These are phyloP conservation scores for Coemansia reversa DNA, from an alignment of 192 early-diverging fungal genomes.

Conservation along the genomic window DNA sequence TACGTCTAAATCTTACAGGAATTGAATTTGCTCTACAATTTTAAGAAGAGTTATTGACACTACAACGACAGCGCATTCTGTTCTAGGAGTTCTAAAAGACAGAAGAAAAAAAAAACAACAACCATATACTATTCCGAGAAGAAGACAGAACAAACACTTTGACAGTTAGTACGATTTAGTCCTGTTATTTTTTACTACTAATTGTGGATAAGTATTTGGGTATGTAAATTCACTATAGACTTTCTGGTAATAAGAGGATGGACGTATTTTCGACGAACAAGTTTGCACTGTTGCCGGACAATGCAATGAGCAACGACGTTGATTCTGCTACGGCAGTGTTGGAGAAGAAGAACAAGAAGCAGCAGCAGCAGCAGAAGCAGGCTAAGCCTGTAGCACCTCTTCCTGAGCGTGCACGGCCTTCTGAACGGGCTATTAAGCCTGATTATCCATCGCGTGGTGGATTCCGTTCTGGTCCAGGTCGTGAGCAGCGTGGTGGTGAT, in stretches of 20 bases:
- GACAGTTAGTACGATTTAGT: no score
- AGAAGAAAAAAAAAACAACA: no score
- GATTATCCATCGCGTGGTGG: constrained; percentile 33
- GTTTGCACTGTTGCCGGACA: constrained; percentile 69
- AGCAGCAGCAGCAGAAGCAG: constrained; percentile 14
- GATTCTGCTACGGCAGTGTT: constrained; percentile 25
- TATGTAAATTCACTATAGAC: not conserved
- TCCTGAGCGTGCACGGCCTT: constrained; percentile 30
- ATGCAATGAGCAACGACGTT: constrained; percentile 54
- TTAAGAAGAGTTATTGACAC: no score
- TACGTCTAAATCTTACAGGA: not conserved
- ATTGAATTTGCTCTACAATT: no score
- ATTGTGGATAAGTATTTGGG: not conserved
- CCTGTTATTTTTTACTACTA: not conserved
- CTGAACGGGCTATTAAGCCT: constrained; percentile 16
- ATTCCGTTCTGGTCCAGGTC: constrained; percentile 29
- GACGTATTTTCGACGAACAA: constrained; percentile 64
- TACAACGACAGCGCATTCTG: no score
- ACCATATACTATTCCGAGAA: no score
- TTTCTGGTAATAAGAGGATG: constrained; percentile 36
- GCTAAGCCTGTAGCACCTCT: constrained; percentile 14
- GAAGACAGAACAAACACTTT: no score
- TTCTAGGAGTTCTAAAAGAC: no score
- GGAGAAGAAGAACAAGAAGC: constrained; percentile 8
- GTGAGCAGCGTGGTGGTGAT: constrained; percentile 11